phyloP scores from a whole-genome alignment of 768 basidiomycete species.

The Termitomyces bulborhizus region DNA sequence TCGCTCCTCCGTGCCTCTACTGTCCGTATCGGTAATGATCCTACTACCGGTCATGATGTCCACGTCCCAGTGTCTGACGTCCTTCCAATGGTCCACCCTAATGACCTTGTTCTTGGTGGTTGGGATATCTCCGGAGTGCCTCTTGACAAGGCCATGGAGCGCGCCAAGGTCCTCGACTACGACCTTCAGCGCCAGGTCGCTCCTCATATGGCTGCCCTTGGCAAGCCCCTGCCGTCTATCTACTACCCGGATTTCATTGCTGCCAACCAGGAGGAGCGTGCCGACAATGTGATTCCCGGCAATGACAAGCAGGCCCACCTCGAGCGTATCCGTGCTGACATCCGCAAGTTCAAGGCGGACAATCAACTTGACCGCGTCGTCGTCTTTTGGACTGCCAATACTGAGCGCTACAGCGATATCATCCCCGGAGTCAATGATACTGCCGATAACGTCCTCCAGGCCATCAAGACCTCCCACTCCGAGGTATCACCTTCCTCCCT shows the following conservation, averaged over 20 bases:
- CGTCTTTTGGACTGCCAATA: slow-evolving; percentile 99
- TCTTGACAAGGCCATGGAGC: slow-evolving; percentile 90
- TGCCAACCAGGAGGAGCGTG: slow-evolving; percentile 94
- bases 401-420: slow-evolving; percentile 95
- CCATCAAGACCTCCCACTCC: slow-evolving; percentile 79
- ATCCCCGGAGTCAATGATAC: slow-evolving; percentile 95
- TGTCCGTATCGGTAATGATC: slow-evolving; percentile 82
- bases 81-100: slow-evolving; percentile 96
- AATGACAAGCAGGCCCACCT: slow-evolving; percentile 86
- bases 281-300: slow-evolving; percentile 88
- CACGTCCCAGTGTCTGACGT: slow-evolving; percentile 90
- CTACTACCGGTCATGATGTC: slow-evolving; percentile 78
- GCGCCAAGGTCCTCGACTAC: slow-evolving; percentile 90
- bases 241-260: slow-evolving; percentile 98
- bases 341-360: slow-evolving; percentile 83
- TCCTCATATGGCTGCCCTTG: slow-evolving; percentile 75
- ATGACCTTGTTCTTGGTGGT: slow-evolving; percentile 94
- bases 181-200: slow-evolving; percentile 95
- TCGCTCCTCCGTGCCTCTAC: slow-evolving; percentile 96
- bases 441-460: slow-evolving; percentile 73
- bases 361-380: slow-evolving; percentile 83
- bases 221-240: slow-evolving; percentile 85
- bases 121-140: slow-evolving; percentile 92
- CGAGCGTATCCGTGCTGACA: slow-evolving; percentile 88
- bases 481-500: slow-evolving; percentile 97